Conservation (phyloP, 2,329 filamentous ascomycete species). For the Pezicula rhizophila region DNA sequence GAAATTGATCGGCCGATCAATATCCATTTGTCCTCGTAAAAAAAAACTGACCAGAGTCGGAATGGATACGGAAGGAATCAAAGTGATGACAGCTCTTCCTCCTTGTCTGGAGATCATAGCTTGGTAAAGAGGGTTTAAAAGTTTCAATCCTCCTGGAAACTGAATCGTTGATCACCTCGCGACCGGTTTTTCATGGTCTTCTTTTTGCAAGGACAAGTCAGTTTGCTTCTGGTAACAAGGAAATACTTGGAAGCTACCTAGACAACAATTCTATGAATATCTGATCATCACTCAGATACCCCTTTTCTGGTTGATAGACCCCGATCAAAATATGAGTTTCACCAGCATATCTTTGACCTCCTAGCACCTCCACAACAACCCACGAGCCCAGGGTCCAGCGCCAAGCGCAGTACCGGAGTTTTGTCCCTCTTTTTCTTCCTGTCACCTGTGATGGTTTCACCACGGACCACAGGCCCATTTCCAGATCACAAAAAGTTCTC, state of each 20-base stretch:
- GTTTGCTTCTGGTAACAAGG: not conserved
- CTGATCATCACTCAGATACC: not conserved
- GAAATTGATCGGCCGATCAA: constrained; percentile 1
- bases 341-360: constrained; percentile 1
- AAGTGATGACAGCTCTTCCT: not conserved
- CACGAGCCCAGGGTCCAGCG: too few species aligned
- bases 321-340: constrained; percentile 1
- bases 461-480: too few species aligned
- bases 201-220: not conserved
- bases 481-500: too few species aligned
- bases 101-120: not conserved
- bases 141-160: not conserved
- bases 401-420: too few species aligned
- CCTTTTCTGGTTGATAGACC: not conserved
- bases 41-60: not conserved
- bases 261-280: not conserved
- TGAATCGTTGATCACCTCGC: too few species aligned
- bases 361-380: not conserved
- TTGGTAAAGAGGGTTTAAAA: not conserved
- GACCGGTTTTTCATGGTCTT: not conserved
- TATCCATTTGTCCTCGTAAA: not conserved
- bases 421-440: too few species aligned
- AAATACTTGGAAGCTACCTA: not conserved
- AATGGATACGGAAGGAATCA: not conserved
- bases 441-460: too few species aligned